Base-by-base conservation (phyloP, 257 asterid genomes). In the Paulownia fortunei region DNA sequence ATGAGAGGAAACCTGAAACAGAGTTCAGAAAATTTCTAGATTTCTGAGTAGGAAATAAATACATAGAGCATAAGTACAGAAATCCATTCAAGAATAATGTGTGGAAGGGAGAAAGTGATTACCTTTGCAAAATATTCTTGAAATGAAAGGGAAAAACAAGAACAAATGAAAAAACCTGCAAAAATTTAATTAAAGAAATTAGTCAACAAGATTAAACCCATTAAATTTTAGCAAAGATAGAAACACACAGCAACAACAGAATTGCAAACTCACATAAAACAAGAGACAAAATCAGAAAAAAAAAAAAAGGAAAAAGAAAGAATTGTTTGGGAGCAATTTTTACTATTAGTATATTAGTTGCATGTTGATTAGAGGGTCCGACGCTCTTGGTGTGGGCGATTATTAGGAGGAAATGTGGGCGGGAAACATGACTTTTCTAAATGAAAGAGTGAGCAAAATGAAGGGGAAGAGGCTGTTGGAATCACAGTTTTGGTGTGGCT, bases 401-500 rank as follows among this genome's bases (percentile, higher is more conserved):
- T 56, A 59, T 77, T 76, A 19, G 66, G 68, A 27, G 24, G 8
- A 70, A 37, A 59, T 34, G 69, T 46, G 19, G 58, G 77, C 44
- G 9, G 36, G 34, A 71, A 64, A 64, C 1, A 27, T 36, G 8
- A 34, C 0, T 37, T 56, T 18, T 10, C 9, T 61, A 23, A 56
- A 36, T 3, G 30, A 60, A 26, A 60, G 16, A 46, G 30, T 15
- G 42, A 52, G 42, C 39, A 34, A 30, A 27, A 51, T 34, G 78
- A 7, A 24, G 51, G 32, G 18, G 49, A 8, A 6, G 8, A 42
- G 49, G 49, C 49, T 13, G 37, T 54, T 39, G 49, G 15, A 54
- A 61, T 60, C 80, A 78, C 74, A 74, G 32, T 5, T 58, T 58
- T 66, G 36, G 75, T 66, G 72, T 67, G 80, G 18, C 44, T 41